Base-by-base conservation (phyloP, 306 rosid species). In the Astragalus glycyphyllos region DNA sequence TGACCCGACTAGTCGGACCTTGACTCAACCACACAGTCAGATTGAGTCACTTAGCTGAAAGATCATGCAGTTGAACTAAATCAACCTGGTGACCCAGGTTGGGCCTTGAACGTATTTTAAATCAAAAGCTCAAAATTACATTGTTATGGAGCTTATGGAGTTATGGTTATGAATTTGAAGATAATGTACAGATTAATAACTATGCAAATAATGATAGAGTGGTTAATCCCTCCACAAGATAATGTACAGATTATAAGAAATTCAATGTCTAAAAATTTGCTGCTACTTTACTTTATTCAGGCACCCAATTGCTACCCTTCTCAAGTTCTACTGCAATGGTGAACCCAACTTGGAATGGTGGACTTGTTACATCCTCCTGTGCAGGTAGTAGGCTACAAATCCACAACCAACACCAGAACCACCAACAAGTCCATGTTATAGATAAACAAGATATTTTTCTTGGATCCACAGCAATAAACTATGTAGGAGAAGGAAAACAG, bases 221-320 rank as follows among this genome's bases (percentile, higher is more conserved):
- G n/a, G n/a, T n/a, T n/a, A n/a, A n/a, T n/a, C 23, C 23, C 23
- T 20, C 23, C 23, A 20, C 2, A 20, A 20, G 1, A 20, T 20
- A 20, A 20, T 0, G 23, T 20, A 20, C 2, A 20, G 23, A 20
- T 11, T 1, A 35, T 55, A 7, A 57, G 13, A 32, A 71, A 34
- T 37, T 17, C 31, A 71, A 48, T 65, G 13, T 65, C 29, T 31
- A 48, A 47, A 77, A 29, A 5, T 37, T 29, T 31, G 13, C 51
- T 47, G 7, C 11, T 38, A 46, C 5, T 49, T n/a, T 61, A 4
- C 77, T 65, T 79, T 20, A 20, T 20, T 20, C 92, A 90, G 98
- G 97, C 29, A 80, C 86, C 16, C 96, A 80, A 32, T 44, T 94
- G 75, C 55, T 83, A 29, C 89, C 97, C 11, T 83, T 90, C 59